Conservation (phyloP, 2,329 filamentous ascomycete genomes). For the Didymella sp. region DNA sequence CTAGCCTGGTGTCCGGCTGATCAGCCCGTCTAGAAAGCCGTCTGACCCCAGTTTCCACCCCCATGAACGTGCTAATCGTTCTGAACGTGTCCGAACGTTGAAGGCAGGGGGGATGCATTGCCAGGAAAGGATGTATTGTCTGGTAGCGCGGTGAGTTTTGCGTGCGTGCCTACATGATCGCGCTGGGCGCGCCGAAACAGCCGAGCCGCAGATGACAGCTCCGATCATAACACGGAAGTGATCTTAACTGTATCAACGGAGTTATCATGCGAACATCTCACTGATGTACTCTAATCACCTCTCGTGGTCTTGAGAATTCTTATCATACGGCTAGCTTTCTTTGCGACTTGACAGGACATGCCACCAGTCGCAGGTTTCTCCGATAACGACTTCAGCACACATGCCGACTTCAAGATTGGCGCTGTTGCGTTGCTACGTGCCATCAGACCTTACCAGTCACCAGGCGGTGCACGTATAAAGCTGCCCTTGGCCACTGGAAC, state of each 20-base stretch:
- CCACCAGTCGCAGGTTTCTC: conserved; percentile 40
- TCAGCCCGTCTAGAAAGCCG: conserved; percentile 16
- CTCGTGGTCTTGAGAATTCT: too few relatives aligned
- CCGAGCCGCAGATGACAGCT: background rate
- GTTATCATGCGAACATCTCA: too few relatives aligned
- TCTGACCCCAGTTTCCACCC: conserved; percentile 13
- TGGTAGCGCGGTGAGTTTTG: background rate
- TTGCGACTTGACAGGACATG: too few relatives aligned
- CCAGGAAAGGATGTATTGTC: conserved; percentile 5
- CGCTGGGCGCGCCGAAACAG: background rate
- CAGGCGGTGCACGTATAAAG: conserved; percentile 41
- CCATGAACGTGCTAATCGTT: conserved; percentile 1
- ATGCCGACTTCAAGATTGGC: conserved; percentile 35
- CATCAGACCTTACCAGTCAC: conserved; percentile 40
- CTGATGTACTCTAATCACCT: too few relatives aligned
- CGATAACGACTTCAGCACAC: conserved; percentile 35
- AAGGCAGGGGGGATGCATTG: conserved; percentile 15
- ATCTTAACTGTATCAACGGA: too few relatives aligned
- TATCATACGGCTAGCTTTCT: too few relatives aligned
- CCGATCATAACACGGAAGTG: too few relatives aligned
- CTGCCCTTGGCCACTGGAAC: conserved; percentile 44
- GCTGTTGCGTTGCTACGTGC: conserved; percentile 34
- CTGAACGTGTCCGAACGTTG: conserved; percentile 10
- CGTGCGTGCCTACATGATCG: background rate
- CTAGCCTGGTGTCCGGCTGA: conserved; percentile 31